Evolutionary conservation across 306 rosid species (phyloP).

Genomic region (Trifolium repens): DNA sequence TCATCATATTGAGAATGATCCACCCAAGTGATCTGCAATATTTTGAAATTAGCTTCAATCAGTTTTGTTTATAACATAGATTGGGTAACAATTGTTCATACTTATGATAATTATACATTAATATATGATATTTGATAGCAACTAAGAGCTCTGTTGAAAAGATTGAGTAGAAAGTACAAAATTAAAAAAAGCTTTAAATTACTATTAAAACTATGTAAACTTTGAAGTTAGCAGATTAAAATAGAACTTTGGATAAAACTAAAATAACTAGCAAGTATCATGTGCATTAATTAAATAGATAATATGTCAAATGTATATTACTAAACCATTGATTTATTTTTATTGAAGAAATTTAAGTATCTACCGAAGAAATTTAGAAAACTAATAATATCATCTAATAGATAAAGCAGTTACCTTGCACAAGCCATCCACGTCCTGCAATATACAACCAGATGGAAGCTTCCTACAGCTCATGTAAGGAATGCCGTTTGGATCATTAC

Average conservation of each 20-base stretch:
- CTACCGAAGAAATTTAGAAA: too few species aligned
- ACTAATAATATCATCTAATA: too few species aligned
- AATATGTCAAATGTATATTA: background rate
- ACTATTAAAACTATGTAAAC: conserved; percentile 16
- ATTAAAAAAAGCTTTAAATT: conserved; percentile 11
- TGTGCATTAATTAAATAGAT: too few species aligned
- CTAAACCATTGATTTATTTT: background rate
- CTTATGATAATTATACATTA: too few species aligned
- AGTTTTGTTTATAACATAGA: background rate
- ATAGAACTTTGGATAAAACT: too few species aligned
- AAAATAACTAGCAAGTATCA: too few species aligned
- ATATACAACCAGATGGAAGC: conserved; percentile 86
- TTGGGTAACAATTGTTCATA: too few species aligned
- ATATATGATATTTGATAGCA: too few species aligned
- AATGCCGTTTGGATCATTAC: conserved; percentile 41
- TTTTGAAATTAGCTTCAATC: background rate
- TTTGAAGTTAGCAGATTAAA: too few species aligned
- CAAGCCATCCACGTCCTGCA: conserved; percentile 74
- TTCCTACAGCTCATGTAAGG: conserved; percentile 56
- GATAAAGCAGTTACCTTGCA: conserved; percentile 62
- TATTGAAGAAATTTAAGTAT: too few species aligned
- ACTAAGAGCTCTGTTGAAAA: too few species aligned
- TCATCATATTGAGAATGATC: conserved; percentile 86
- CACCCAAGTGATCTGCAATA: conserved; percentile 82
- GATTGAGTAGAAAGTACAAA: background rate